Base-by-base conservation (phyloP, 2,329 filamentous ascomycete species). In the Mariannaea elegans region DNA sequence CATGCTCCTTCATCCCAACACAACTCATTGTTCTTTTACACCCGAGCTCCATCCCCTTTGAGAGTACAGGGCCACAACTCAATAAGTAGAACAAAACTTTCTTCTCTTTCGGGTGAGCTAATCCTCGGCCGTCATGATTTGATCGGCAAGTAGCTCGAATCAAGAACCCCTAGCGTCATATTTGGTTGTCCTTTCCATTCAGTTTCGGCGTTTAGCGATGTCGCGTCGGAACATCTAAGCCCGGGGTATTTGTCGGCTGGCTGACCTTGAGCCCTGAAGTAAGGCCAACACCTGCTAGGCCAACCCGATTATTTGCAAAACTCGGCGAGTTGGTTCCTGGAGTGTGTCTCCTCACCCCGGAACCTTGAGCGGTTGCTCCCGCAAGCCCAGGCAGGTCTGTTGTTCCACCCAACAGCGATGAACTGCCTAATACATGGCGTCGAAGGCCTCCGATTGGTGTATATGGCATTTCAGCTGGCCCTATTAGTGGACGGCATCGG, bases 211-310 rank as follows among this genome's bases (percentile, higher is more conserved):
- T 16, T 67, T 32, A 71, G 21, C 58, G 52, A 49, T 46, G 49
- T 16, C 52, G 59, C 7, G 44, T 41, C 7, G 64, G 47, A 12
- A 60, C 58, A 31, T 70, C 56, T 10, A 68, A 32, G 9, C 62
- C 62, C 36, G 65, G 56, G n/a, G 42, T 18, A 18, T 62, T 64
- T 16, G 51, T 55, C 7, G 73, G 57, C 44, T 71, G 72, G 32
- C 72, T 73, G 24, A 70, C 66, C 46, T 70, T 75, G 8, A 75
- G 58, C 14, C 72, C 73, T 38, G 74, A 72, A 7, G 68, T 69
- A 13, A 75, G 57, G 7, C 74, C 73, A n/a, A 74, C 56, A 12
- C 70, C 67, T 14, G 65, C 19, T 14, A 73, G 52, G 10, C 61
- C 62, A 16, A 59, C 48, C 3, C 69, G 67, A 41, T 62, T 63